These are phyloP conservation scores for Geotrichum phurueaensis DNA, from an alignment of 1,139 yeast genomes.

Conservation along the genomic window DNA sequence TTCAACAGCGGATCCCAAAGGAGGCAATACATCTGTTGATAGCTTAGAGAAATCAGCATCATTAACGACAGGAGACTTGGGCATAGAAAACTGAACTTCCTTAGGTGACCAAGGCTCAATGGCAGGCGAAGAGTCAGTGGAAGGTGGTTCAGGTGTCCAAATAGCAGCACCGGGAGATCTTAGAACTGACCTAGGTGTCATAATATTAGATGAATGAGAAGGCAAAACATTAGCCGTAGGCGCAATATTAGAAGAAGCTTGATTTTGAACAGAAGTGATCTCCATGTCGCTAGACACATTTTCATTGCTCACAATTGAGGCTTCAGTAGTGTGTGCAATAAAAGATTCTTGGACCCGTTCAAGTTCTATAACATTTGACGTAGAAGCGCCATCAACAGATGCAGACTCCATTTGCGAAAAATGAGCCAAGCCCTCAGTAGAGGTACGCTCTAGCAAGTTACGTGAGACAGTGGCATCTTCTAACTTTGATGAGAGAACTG, in stretches of 20 bases:
- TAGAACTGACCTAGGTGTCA: not conserved
- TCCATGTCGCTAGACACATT: not conserved
- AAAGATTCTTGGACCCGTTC: not conserved
- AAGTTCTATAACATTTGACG: not conserved
- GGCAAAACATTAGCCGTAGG: not conserved
- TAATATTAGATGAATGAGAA: not conserved
- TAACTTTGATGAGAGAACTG: not conserved
- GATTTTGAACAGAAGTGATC: not conserved
- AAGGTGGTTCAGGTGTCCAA: constrained; percentile 8
- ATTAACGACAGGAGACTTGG: not conserved
- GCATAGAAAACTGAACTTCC: not conserved
- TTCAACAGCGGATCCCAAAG: not conserved
- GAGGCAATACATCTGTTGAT: not conserved
- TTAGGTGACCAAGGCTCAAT: constrained; percentile 9
- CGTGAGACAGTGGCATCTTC: not conserved
- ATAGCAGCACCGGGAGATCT: constrained; percentile 9
- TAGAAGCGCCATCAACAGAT: not conserved
- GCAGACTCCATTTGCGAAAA: not conserved
- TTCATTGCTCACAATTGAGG: not conserved
- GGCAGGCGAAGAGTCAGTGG: constrained; percentile 8
- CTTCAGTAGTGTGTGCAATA: not conserved
- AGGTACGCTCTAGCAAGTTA: not conserved
- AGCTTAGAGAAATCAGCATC: not conserved
- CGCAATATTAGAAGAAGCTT: not conserved
- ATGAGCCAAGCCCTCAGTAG: not conserved